phyloP scores from a whole-genome alignment of 2,329 filamentous ascomycete genomes.

The Capronia coronata region DNA sequence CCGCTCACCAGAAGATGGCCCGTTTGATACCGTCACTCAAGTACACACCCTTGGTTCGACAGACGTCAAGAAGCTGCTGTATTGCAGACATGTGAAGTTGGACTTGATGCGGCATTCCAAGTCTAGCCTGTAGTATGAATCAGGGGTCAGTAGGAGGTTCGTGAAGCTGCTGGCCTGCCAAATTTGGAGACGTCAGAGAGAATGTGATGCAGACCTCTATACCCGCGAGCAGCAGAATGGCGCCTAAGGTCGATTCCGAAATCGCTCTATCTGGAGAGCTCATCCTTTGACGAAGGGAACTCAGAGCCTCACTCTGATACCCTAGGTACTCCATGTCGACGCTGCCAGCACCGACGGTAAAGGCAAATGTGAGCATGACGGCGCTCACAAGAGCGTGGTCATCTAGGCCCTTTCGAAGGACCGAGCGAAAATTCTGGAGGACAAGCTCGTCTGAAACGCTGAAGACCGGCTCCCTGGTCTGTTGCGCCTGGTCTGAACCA shows the following conservation, averaged over 20 bases:
- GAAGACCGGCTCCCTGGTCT: slow-evolving; percentile 35
- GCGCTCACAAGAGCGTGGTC: slow-evolving; percentile 39
- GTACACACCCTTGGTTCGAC: slow-evolving; percentile 29
- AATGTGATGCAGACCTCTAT: slow-evolving; percentile 34
- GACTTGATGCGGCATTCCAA: slow-evolving; percentile 35
- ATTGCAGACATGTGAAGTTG: slow-evolving; percentile 42
- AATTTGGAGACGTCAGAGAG: not conserved
- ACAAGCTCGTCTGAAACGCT: slow-evolving; percentile 35
- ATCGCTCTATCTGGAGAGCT: slow-evolving; percentile 27
- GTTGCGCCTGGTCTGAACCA: slow-evolving; percentile 12
- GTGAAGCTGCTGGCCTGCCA: slow-evolving; percentile 11
- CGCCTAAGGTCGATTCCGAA: slow-evolving; percentile 37
- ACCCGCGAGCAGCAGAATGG: slow-evolving; percentile 41
- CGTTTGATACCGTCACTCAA: slow-evolving; percentile 40
- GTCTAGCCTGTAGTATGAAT: slow-evolving; percentile 32
- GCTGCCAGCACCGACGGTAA: slow-evolving; percentile 28
- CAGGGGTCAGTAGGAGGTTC: not conserved
- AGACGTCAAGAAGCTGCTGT: slow-evolving; percentile 33
- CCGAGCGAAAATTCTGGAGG: slow-evolving; percentile 35
- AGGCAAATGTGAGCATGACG: slow-evolving; percentile 37
- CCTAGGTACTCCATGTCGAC: slow-evolving; percentile 34
- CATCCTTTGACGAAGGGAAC: slow-evolving; percentile 35
- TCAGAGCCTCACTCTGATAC: slow-evolving; percentile 35
- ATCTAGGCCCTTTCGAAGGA: slow-evolving; percentile 33
- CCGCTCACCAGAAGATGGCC: slow-evolving; percentile 41